Evolutionary conservation across 371 early-diverging fungal species (phyloP), one percentile per base, ranked within the genome.

Genomic region (Mucor piriformis): DNA sequence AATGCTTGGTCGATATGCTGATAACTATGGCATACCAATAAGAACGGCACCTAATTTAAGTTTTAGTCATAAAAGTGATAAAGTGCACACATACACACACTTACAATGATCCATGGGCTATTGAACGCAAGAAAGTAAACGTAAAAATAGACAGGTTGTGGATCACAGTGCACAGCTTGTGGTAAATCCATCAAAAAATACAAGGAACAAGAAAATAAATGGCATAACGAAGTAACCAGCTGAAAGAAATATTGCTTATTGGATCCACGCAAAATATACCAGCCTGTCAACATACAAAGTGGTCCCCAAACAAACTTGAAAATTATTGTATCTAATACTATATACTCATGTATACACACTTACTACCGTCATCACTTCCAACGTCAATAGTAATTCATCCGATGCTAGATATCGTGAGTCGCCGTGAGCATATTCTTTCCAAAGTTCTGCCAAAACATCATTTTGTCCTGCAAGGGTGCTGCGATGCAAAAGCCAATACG

Each of bases 331-430:
- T 27, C 25, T 2, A 50, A 1, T 6, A 20, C 16, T 18, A 0
- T 29, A 33, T 32, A 6, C 18, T 18, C 0, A 16, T 20, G 10
- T 21, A 13, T 40, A 15, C 8, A 11, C 15, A 21, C 80, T 76
- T 79, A 93, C 90, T 20, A 90, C 90, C 16, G 97, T 95, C 51
- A 95, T 86, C n/a, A 78, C 74, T 76, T 96, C 97, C 82, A 95
- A 86, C 49, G 86, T 77, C 29, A 90, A 64, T 6, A 95, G 87
- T 54, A 91, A 86, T 8, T 88, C 74, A 57, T 97, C 97, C 40
- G 78, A 48, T 27, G 83, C 73, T 72, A 95, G 72, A 68, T 97
- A 97, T 24, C 96, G 77, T 11, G 94, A 94, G 70, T 97, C 97
- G 10, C 87, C 83, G 63, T 86, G 80, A 1, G 94, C 76, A 69